Percentiles rank a stretch among this genome's conserved stretches.
Evolutionary conservation across 2,329 filamentous ascomycete genomes (phyloP).

Genomic region (Aspergillus pseudotamarii): DNA sequence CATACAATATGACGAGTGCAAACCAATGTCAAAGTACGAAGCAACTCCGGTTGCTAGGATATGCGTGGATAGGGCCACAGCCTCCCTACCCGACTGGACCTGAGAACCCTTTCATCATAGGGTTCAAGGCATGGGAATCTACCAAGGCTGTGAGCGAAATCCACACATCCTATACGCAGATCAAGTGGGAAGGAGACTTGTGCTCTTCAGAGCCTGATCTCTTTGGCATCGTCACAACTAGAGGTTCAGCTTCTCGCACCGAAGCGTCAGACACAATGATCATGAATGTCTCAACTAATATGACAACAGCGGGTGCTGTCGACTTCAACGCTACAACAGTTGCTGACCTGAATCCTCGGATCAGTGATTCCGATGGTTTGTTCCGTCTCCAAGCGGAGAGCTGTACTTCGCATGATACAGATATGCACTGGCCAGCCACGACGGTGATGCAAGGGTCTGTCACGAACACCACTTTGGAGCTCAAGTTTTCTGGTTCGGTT

Average conservation of each 20-base stretch:
- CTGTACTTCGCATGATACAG: background rate
- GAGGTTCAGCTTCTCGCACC: background rate
- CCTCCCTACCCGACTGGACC: conserved; percentile 3
- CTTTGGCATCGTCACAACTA: background rate
- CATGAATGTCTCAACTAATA: background rate
- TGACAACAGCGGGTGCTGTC: background rate
- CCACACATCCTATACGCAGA: background rate
- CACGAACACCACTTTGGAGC: background rate
- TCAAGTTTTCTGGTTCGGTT: background rate
- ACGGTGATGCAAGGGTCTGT: background rate
- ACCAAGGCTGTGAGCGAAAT: background rate
- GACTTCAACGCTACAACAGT: conserved; percentile 3
- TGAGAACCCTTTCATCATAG: conserved; percentile 3
- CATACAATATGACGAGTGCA: background rate
- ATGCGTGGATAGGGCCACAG: conserved; percentile 9
- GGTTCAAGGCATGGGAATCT: conserved; percentile 11
- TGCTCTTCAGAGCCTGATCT: background rate
- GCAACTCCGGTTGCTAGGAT: conserved; percentile 3
- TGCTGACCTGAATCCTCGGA: background rate
- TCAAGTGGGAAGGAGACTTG: background rate
- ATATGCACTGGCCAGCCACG: background rate
- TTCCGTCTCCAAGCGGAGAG: background rate
- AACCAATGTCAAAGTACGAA: background rate
- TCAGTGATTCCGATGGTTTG: background rate
- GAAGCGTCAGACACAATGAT: background rate